Conservation (phyloP, 352 stramenopile genomes). For the Phytophthora crassamura region DNA sequence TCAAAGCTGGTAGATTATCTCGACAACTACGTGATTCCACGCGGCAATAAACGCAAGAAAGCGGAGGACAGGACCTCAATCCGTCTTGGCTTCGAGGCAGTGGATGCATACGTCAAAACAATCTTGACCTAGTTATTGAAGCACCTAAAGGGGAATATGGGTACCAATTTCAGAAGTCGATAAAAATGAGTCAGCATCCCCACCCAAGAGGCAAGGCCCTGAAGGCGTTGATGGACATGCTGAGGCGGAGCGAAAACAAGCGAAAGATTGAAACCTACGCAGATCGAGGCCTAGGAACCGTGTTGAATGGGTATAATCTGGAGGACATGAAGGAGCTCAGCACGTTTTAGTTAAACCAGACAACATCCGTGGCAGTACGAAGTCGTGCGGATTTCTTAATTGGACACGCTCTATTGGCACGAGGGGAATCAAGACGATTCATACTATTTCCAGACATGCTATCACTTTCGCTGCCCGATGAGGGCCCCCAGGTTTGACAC, state of each 20-base stretch:
- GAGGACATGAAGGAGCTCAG: not conserved
- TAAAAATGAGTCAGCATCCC: not conserved
- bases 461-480: not conserved
- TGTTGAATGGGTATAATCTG: not conserved
- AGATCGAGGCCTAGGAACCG: not conserved
- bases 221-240: not conserved
- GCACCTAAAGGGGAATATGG: too few relatives aligned
- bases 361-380: not conserved
- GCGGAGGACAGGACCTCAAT: not conserved
- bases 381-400: not conserved
- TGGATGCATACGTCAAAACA: not conserved
- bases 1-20: conserved; percentile 1
- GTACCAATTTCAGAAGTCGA: not conserved
- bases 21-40: not conserved
- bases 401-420: not conserved
- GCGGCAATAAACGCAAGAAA: not conserved
- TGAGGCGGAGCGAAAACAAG: not conserved
- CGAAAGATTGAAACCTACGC: not conserved
- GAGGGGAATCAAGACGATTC: not conserved
- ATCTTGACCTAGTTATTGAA: too few relatives aligned
- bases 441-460: conserved; percentile 11
- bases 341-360: conserved; percentile 1
- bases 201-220: not conserved
- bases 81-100: not conserved
- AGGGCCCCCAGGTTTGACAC: not conserved